These are phyloP conservation scores for Saxophila tyrrhenica DNA, from an alignment of 495 filamentous ascomycete genomes.

Conservation along the genomic window DNA sequence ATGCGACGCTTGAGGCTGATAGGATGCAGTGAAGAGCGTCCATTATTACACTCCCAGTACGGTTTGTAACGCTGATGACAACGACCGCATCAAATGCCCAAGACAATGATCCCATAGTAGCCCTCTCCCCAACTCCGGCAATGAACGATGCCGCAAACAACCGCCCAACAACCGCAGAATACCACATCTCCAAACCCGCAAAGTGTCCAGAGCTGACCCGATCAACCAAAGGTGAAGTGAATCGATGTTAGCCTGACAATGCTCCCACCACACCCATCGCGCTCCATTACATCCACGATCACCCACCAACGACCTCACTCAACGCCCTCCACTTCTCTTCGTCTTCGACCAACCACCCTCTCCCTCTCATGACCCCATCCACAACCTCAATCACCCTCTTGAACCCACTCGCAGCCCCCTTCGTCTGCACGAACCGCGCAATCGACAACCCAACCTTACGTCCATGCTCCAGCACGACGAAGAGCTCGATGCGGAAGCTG, in stretches of 20 bases:
- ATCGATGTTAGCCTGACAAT: not conserved
- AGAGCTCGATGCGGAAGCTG: conserved; percentile 70
- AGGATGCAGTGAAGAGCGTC: no score
- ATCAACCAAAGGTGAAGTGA: not conserved
- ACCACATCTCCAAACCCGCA: not conserved
- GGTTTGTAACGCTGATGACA: not conserved
- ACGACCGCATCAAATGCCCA: not conserved
- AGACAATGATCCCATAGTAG: not conserved
- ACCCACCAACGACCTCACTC: conserved; percentile 28
- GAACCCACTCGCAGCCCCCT: conserved; percentile 77
- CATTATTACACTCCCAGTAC: not conserved
- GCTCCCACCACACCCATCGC: not conserved
- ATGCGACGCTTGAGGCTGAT: no score
- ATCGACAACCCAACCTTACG: conserved; percentile 47
- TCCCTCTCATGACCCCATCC: conserved; percentile 43
- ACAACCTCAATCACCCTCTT: conserved; percentile 69
- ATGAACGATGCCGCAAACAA: not conserved
- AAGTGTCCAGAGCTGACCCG: not conserved
- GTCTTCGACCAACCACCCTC: conserved; percentile 58
- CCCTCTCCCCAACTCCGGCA: not conserved
- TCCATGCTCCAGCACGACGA: conserved; percentile 71
- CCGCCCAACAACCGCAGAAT: not conserved
- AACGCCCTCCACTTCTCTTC: conserved; percentile 56
- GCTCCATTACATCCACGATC: not conserved
- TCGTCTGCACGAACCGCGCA: conserved; percentile 75